Evolutionary conservation across 202 grass and related monocot genomes (phyloP).

Genomic region (Cymbopogon flexuosus): DNA sequence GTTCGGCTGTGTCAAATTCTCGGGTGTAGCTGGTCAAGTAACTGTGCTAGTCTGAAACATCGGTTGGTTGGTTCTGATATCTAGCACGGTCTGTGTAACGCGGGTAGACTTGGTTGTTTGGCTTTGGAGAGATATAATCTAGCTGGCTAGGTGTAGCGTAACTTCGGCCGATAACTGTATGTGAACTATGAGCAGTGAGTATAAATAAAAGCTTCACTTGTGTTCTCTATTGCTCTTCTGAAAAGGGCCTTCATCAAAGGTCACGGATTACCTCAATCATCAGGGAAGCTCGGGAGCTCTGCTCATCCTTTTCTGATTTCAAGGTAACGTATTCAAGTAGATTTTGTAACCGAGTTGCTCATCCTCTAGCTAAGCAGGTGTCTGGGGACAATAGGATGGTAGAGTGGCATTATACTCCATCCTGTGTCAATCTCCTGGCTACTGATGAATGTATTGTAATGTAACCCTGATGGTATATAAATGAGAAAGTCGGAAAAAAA

Average conservation of each 20-base stretch:
- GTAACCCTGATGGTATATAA: no score
- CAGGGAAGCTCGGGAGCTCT: no score
- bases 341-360: no score
- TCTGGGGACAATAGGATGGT: no score
- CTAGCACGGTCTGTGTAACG: background rate
- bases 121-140: slow-evolving; percentile 3
- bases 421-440: no score
- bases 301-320: no score
- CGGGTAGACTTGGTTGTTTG: background rate
- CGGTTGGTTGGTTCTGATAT: background rate
- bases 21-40: background rate
- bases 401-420: no score
- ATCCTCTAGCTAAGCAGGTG: no score
- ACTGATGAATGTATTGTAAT: no score
- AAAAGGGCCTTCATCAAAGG: background rate
- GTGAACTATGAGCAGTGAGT: background rate
- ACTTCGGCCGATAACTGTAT: slow-evolving; percentile 23
- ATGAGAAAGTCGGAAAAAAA: no score
- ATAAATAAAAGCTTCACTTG: slow-evolving; percentile 34
- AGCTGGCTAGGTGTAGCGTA: slow-evolving; percentile 39
- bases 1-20: slow-evolving; percentile 12
- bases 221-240: background rate
- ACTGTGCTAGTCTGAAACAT: background rate
- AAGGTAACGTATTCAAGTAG: no score
- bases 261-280: no score